Evolutionary conservation across 768 basidiomycete species (phyloP), one percentile per base, ranked within the genome.

Genomic region (Tubosaeta sp.): DNA sequence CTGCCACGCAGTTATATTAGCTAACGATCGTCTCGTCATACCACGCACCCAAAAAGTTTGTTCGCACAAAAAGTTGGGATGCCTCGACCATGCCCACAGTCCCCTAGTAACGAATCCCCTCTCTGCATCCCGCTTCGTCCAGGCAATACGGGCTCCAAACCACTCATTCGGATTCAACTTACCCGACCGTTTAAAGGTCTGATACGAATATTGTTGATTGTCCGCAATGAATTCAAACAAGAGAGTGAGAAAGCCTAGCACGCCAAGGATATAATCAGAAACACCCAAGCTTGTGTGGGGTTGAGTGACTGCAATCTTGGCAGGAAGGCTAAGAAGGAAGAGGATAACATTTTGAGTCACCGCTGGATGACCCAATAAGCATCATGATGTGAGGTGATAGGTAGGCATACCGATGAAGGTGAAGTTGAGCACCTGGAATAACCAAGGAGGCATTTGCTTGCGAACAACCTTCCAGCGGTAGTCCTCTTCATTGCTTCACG

Each of bases 51-150:
- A 95, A 71, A 95, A 92, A 14, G 72, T 68, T 67, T 95, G 93
- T 67, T 98, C 95, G 66, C 89, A 93, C 1, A 85, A 72, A 65
- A 92, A 95, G 68, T 98, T 98, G 33, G 95, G 94, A 68, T 98
- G 95, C 14, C 95, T 76, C 3, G 82, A 83, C 76, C 84, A 95
- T 2, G 82, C 79, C 89, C 90, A 98, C 7, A 97, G 68, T 4
- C 95, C 95, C 17, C 78, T 76, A 0, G 92, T 91, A 25, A 86
- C 71, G 66, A 97, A 97, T 0, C 95, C 95, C 11, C 94, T 77
- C 55, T 83, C 73, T 1, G 76, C 80, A 67, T 91, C 88, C 17
- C 76, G 78, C 17, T 79, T 73, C 1, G 82, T 83, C 80, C 86
- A 88, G 6, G 72, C 53, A n/a, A 90, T 76, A 25, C 81, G 75